Evolutionary conservation across 2,329 filamentous ascomycete genomes (phyloP).

Genomic region (Neonectria punicea): DNA sequence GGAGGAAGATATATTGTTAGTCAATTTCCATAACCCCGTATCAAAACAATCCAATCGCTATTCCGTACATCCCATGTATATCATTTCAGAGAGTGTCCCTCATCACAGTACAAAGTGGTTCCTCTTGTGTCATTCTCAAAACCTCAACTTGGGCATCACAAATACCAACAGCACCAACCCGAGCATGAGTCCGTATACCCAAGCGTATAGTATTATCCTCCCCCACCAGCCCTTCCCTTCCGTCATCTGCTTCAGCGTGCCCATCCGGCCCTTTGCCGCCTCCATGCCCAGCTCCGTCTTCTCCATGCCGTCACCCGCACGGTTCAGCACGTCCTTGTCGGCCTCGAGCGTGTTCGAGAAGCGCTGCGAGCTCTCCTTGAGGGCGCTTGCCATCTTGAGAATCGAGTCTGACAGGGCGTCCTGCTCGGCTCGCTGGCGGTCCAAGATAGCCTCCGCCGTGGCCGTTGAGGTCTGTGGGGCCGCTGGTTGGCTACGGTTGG

Average conservation of each 20-base stretch:
- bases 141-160: constrained; percentile 86
- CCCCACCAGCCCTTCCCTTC: constrained; percentile 92
- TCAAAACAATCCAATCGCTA: constrained; percentile 16
- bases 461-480: constrained; percentile 56
- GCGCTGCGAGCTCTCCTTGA: constrained; percentile 78
- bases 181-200: constrained; percentile 87
- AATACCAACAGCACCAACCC: constrained; percentile 82
- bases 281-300: constrained; percentile 81
- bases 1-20: neutral
- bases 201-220: constrained; percentile 82
- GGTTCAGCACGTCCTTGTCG: constrained; percentile 76
- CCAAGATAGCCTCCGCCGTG: constrained; percentile 76
- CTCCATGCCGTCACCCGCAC: constrained; percentile 80
- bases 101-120: neutral
- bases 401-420: constrained; percentile 84
- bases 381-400: constrained; percentile 79
- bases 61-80: constrained; percentile 15
- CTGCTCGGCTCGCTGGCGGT: constrained; percentile 83
- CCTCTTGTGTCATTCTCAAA: constrained; percentile 60
- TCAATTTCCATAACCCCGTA: constrained; percentile 12
- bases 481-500: constrained; percentile 50
- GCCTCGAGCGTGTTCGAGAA: constrained; percentile 78
- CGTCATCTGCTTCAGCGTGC: constrained; percentile 78
- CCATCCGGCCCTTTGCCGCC: constrained; percentile 80
- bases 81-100: neutral